Evolutionary conservation across 495 filamentous ascomycete genomes (phyloP).

Genomic region (Penicillium taxi): DNA sequence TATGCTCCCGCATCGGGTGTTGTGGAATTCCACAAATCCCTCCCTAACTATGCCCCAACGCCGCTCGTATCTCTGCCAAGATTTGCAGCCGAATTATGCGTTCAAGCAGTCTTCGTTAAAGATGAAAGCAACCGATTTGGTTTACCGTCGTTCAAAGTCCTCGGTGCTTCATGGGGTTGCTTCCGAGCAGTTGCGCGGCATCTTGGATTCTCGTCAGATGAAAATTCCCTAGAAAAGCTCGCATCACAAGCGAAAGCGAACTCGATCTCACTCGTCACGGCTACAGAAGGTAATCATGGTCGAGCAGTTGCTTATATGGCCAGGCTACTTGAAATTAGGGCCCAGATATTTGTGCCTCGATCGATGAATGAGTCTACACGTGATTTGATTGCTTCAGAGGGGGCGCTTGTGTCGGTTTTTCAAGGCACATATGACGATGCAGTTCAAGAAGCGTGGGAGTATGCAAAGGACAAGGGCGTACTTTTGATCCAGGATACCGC

Average conservation of each 20-base stretch:
- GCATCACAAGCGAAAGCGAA: conserved; percentile 22
- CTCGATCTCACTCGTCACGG: conserved; percentile 38
- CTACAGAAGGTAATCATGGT: conserved; percentile 68
- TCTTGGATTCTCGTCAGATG: conserved; percentile 25
- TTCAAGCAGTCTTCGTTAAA: conserved; percentile 50
- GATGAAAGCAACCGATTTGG: conserved; percentile 52
- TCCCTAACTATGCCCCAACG: conserved; percentile 44
- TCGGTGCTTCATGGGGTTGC: conserved; percentile 67
- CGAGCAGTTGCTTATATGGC: conserved; percentile 61
- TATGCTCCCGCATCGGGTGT: conserved; percentile 12
- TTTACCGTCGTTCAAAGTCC: conserved; percentile 68
- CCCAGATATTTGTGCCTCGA: conserved; percentile 49
- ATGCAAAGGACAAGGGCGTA: conserved; percentile 20
- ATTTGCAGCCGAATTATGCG: conserved; percentile 47
- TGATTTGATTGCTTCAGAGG: conserved; percentile 49
- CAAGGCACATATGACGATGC: conserved; percentile 54
- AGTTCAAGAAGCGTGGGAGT: conserved; percentile 37
- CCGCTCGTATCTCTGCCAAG: conserved; percentile 43
- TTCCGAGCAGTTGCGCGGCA: conserved; percentile 45
- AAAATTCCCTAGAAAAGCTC: conserved; percentile 31
- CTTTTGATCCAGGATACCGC: conserved; percentile 61
- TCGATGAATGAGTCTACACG: conserved; percentile 45
- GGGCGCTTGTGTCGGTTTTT: conserved; percentile 43
- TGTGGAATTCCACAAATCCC: conserved; percentile 40
- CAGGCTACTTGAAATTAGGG: conserved; percentile 40